Percentiles rank a stretch among this genome's conserved stretches.
Conservation (phyloP, 2,329 filamentous ascomycete genomes). For the Colletotrichum paranaense region DNA sequence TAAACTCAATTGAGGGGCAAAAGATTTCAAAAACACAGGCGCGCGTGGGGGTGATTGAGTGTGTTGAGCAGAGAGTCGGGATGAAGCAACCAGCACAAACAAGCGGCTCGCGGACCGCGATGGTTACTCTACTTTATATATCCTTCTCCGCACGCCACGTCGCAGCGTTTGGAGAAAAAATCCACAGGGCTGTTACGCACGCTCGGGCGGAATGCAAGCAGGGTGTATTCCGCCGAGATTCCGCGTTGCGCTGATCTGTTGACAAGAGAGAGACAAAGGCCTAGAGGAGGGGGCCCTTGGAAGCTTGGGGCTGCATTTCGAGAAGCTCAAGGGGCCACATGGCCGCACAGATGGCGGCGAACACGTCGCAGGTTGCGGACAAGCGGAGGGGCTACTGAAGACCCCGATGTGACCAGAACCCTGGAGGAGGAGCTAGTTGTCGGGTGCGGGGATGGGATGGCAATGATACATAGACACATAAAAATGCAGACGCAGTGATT, state of each 20-base stretch:
- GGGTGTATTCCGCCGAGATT: neutral
- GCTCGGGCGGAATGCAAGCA: neutral
- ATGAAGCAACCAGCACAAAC: neutral
- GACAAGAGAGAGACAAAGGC: neutral
- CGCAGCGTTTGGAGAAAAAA: neutral
- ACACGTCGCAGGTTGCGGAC: neutral
- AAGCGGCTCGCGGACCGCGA: neutral
- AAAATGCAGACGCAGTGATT: neutral
- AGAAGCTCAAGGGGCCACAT: neutral
- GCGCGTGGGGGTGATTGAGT: neutral
- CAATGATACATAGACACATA: neutral
- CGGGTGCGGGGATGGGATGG: constrained; percentile 17
- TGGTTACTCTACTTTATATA: constrained; percentile 4
- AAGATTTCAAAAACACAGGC: neutral
- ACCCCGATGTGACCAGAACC: too few relatives aligned
- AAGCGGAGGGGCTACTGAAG: neutral
- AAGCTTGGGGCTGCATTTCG: neutral
- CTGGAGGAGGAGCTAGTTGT: neutral
- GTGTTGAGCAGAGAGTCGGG: neutral
- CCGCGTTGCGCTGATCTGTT: neutral
- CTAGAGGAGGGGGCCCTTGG: too few relatives aligned
- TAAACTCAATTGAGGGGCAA: too few relatives aligned
- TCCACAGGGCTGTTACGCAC: neutral
- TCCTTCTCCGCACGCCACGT: neutral
- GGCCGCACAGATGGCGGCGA: neutral